Conservation (phyloP, 2,329 filamentous ascomycete species). For the Aspergillus fructus region DNA sequence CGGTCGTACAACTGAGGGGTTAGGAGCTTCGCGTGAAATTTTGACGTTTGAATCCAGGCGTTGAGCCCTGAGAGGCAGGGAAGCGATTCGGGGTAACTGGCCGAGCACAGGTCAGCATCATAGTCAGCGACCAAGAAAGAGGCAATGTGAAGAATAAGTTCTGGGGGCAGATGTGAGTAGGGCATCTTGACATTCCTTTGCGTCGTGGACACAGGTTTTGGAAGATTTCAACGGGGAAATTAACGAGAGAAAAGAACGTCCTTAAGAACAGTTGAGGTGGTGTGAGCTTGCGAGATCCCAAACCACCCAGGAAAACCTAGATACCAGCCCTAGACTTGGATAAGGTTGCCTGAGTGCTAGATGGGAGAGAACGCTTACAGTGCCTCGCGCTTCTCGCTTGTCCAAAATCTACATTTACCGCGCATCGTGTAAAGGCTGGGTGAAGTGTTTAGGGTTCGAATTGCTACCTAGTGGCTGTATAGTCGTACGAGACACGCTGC, state of each 20-base stretch:
- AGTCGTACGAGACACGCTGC: not conserved
- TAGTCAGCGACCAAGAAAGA: not conserved
- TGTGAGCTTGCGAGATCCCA: no score
- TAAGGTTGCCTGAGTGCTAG: no score
- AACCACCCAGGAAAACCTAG: no score
- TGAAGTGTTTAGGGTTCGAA: not conserved
- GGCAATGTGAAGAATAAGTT: not conserved
- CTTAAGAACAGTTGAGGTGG: not conserved
- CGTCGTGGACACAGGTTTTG: no score
- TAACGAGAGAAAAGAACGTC: not conserved
- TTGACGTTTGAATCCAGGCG: not conserved
- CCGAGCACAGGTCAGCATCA: not conserved
- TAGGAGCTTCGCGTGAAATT: not conserved
- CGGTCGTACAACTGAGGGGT: not conserved
- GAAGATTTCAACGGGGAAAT: not conserved
- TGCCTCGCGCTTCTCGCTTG: no score
- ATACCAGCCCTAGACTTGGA: no score
- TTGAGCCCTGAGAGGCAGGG: not conserved
- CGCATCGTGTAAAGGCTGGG: no score
- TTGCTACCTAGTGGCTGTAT: slow-evolving; percentile 1
- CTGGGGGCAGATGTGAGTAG: not conserved
- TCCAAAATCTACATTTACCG: no score
- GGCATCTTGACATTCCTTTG: not conserved
- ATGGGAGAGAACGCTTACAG: no score
- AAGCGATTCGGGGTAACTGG: no score